Percentiles rank a stretch among this genome's conserved stretches.
Evolutionary conservation across 371 early-diverging fungal species (phyloP).

Genomic region (Choanephora cucurbitarum): DNA sequence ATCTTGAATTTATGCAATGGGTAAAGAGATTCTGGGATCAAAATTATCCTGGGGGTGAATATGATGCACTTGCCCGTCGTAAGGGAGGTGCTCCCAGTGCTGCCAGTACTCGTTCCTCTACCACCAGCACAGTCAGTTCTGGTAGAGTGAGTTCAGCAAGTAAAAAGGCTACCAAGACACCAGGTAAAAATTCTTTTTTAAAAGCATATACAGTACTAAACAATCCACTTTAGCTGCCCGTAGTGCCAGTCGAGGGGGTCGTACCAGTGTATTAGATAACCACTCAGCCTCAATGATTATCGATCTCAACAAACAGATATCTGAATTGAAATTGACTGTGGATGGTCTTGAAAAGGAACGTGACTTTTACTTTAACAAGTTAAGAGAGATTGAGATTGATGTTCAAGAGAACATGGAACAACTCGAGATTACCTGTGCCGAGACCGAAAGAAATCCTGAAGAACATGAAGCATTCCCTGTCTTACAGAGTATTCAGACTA

Average conservation of each 20-base stretch:
- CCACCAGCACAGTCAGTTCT: constrained; percentile 4
- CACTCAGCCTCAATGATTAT: constrained; percentile 57
- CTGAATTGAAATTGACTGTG: constrained; percentile 79
- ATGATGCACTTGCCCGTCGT: constrained; percentile 83
- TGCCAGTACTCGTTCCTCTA: constrained; percentile 18
- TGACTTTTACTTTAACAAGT: constrained; percentile 92
- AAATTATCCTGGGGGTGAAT: constrained; percentile 78
- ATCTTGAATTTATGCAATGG: constrained; percentile 96
- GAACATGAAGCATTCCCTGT: constrained; percentile 30
- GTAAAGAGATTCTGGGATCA: constrained; percentile 87
- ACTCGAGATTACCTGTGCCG: constrained; percentile 29
- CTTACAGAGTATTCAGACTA: constrained; percentile 78
- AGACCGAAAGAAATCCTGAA: constrained; percentile 24
- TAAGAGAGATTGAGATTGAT: constrained; percentile 90
- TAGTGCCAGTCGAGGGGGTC: constrained; percentile 37
- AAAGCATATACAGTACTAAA: too few species aligned
- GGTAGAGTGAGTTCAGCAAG: constrained; percentile 20
- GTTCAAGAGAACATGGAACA: constrained; percentile 75
- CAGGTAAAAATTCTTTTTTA: too few species aligned
- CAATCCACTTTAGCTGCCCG: constrained; percentile 23
- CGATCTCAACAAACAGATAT: constrained; percentile 71
- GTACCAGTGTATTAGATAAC: constrained; percentile 32
- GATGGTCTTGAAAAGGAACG: constrained; percentile 93
- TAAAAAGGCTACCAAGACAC: constrained; percentile 15
- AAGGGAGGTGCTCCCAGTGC: constrained; percentile 44